Evolutionary conservation across 257 asterid genomes (phyloP).

Genomic region (Solanum etuberosum): DNA sequence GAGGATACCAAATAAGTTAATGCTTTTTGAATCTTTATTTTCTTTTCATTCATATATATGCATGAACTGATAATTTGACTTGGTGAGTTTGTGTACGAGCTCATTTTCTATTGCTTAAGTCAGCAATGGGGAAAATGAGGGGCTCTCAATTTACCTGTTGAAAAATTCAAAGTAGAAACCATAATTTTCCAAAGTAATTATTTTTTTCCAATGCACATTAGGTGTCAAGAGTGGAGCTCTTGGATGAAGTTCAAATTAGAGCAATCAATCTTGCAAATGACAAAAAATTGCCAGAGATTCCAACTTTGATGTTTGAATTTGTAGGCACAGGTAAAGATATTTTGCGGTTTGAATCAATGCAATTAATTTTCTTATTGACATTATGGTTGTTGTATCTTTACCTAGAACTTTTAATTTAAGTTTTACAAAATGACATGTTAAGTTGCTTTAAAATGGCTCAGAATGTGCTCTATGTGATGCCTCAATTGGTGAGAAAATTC

Average conservation of each 20-base stretch:
- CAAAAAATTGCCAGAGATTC: conserved; percentile 78
- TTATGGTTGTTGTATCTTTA: neutral
- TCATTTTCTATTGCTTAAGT: neutral
- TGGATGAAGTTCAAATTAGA: conserved; percentile 92
- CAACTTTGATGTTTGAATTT: conserved; percentile 95
- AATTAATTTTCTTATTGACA: neutral
- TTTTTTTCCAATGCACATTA: conserved; percentile 4
- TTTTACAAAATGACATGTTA: neutral
- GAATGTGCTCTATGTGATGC: neutral
- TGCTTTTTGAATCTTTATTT: neutral
- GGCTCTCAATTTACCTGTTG: neutral
- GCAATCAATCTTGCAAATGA: conserved; percentile 89
- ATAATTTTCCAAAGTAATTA: neutral
- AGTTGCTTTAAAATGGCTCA: neutral
- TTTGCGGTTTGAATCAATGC: neutral
- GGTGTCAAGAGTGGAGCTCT: conserved; percentile 96
- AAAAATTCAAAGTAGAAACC: neutral
- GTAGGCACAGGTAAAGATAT: conserved; percentile 73
- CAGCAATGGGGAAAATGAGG: neutral
- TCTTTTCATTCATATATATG: neutral
- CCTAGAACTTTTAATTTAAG: neutral
- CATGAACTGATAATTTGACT: neutral
- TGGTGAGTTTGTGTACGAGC: neutral
- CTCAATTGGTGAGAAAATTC: neutral
- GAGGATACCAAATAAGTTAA: neutral